A percentile compares a stretch with the other conserved stretches of the same genome.
These are phyloP conservation scores for Vitis rotundifolia DNA, from an alignment of 164 flowering plant genomes.

Conservation along the genomic window DNA sequence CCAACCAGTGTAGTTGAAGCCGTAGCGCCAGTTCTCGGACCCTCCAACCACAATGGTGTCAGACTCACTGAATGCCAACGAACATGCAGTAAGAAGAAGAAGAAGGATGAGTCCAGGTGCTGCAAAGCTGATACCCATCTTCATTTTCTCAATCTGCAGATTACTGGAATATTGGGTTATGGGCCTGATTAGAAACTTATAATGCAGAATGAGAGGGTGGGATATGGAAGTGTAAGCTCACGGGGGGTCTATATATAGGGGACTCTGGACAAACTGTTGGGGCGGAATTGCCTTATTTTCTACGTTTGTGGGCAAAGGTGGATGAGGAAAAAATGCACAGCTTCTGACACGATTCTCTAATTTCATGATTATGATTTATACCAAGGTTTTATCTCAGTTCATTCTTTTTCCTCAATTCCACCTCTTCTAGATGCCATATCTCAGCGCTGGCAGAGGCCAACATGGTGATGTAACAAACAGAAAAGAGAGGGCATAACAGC, in stretches of 20 bases:
- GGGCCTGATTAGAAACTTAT: too few species aligned
- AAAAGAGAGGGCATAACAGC: background rate
- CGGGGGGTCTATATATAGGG: background rate
- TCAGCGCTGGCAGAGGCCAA: background rate
- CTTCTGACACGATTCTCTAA: too few species aligned
- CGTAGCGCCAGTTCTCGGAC: slow-evolving; percentile 41
- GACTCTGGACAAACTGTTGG: background rate
- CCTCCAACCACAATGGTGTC: slow-evolving; percentile 43
- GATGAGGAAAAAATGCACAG: too few species aligned
- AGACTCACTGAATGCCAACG: slow-evolving; percentile 7
- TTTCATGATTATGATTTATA: too few species aligned
- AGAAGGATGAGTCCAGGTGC: slow-evolving; percentile 11
- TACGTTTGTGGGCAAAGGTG: background rate
- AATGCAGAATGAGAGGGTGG: too few species aligned
- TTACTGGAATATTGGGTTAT: background rate
- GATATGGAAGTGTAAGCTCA: too few species aligned
- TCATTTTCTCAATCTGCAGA: background rate
- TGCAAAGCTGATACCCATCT: slow-evolving; percentile 3
- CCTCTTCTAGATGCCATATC: too few species aligned
- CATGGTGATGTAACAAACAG: background rate
- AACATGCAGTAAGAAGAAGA: slow-evolving; percentile 12
- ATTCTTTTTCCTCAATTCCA: too few species aligned
- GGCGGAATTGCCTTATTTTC: background rate
- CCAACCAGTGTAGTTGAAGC: slow-evolving; percentile 52
- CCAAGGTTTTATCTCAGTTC: too few species aligned